A percentile compares a stretch with the other conserved stretches of the same genome.
These are phyloP conservation scores for Zygoascus bituminiphila DNA, from an alignment of 805 yeast species.

Conservation along the genomic window DNA sequence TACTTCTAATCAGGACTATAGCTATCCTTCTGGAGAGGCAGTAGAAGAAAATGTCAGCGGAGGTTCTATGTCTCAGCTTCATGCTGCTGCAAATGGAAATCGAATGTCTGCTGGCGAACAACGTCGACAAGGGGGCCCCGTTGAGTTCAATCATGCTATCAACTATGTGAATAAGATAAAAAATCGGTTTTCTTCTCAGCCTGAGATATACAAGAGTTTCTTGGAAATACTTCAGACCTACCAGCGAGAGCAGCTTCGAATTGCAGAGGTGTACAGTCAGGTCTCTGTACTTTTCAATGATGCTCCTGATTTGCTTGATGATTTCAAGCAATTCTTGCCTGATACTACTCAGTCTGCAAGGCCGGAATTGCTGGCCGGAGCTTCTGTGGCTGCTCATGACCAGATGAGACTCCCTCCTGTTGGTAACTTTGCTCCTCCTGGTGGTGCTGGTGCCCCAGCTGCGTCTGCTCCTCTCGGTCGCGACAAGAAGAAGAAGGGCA, in stretches of 20 bases:
- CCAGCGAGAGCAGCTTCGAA: constrained; percentile 92
- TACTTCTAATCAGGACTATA: constrained; percentile 15
- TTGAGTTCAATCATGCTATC: constrained; percentile 95
- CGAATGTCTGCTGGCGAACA: constrained; percentile 17
- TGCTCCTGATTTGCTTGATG: constrained; percentile 91
- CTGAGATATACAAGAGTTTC: constrained; percentile 91
- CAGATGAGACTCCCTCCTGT: constrained; percentile 71
- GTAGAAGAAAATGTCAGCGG: constrained; percentile 10
- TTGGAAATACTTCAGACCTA: constrained; percentile 93
- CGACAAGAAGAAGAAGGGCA: constrained; percentile 25
- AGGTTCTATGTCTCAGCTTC: constrained; percentile 29
- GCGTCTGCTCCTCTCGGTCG: constrained; percentile 7
- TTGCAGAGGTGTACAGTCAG: constrained; percentile 90
- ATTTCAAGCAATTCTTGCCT: constrained; percentile 91
- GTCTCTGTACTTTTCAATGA: constrained; percentile 81
- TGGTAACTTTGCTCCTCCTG: constrained; percentile 74
- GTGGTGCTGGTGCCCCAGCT: not conserved
- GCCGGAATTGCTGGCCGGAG: constrained; percentile 6
- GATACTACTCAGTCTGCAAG: constrained; percentile 53
- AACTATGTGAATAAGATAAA: constrained; percentile 94
- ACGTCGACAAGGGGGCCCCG: constrained; percentile 46
- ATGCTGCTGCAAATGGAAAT: constrained; percentile 33
- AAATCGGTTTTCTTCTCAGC: constrained; percentile 85
- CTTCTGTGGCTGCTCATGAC: constrained; percentile 20
- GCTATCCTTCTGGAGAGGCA: constrained; percentile 16